These are phyloP conservation scores for Phytophthora aleatoria DNA, from an alignment of 352 stramenopile species.

Conservation along the genomic window DNA sequence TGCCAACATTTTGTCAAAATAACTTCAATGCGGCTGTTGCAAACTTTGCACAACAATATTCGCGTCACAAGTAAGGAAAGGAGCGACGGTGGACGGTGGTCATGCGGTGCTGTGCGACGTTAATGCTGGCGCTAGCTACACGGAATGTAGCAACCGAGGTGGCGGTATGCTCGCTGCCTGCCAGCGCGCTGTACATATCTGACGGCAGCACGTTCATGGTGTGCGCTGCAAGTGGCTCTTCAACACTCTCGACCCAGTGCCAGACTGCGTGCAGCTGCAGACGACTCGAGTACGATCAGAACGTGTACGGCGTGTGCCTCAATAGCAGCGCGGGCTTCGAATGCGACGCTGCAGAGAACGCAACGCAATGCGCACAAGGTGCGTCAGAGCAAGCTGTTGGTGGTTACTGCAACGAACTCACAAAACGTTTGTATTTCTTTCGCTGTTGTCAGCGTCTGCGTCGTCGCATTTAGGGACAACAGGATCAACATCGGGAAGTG, in stretches of 20 bases:
- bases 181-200: slow-evolving; percentile 30
- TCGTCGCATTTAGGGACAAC: slow-evolving; percentile 10
- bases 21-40: slow-evolving; percentile 4
- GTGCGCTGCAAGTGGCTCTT: slow-evolving; percentile 14
- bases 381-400: neutral
- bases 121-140: slow-evolving; percentile 14
- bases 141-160: slow-evolving; percentile 8
- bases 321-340: slow-evolving; percentile 16
- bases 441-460: slow-evolving; percentile 1
- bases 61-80: slow-evolving; percentile 3
- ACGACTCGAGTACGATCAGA: slow-evolving; percentile 14
- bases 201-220: slow-evolving; percentile 5
- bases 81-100: neutral
- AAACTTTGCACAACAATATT: neutral
- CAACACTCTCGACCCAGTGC: slow-evolving; percentile 13
- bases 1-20: neutral
- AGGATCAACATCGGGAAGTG: neutral
- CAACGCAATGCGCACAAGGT: slow-evolving; percentile 23
- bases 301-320: slow-evolving; percentile 20
- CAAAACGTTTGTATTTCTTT: neutral
- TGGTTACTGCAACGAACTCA: slow-evolving; percentile 6
- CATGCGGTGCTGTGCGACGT: slow-evolving; percentile 12
- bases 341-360: slow-evolving; percentile 16
- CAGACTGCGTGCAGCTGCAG: slow-evolving; percentile 28
- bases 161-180: slow-evolving; percentile 34